Conservation (phyloP, 495 filamentous ascomycete species). For the Neurospora sp. region DNA sequence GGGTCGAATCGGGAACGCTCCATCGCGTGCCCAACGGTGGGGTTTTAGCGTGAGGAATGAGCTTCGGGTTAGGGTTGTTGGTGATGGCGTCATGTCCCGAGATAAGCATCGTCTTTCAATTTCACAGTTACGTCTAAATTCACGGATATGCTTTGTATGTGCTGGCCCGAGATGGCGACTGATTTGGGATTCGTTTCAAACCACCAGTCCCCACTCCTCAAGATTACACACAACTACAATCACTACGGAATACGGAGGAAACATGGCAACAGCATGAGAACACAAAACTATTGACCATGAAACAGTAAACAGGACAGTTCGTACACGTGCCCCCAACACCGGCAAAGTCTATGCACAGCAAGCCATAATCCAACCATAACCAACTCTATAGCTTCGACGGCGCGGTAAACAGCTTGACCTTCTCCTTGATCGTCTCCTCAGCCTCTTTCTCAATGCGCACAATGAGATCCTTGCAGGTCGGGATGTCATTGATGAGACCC, state of each 20-base stretch:
- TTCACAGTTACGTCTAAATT: background rate
- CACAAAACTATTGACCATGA: background rate
- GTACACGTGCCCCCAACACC: background rate
- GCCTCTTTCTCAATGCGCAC: slow-evolving; percentile 52
- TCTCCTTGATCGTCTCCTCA: slow-evolving; percentile 40
- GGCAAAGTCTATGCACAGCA: background rate
- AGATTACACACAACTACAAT: background rate
- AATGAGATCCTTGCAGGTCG: slow-evolving; percentile 45
- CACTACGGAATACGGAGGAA: background rate
- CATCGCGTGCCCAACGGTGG: background rate
- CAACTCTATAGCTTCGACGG: slow-evolving; percentile 30
- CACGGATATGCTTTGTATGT: background rate
- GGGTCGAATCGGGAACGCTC: background rate
- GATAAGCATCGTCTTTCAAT: background rate
- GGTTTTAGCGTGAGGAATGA: background rate
- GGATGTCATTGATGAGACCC: slow-evolving; percentile 57
- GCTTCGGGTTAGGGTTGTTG: background rate
- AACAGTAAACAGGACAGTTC: background rate
- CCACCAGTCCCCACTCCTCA: background rate
- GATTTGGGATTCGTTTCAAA: background rate
- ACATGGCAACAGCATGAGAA: background rate
- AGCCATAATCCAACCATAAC: background rate
- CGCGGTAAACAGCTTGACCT: slow-evolving; percentile 25
- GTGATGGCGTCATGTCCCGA: background rate
- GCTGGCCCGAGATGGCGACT: background rate